Evolutionary conservation across 139 green algal species (phyloP), one percentile per base, ranked within the genome.

Genomic region (Tetradesmus lagerheimii): DNA sequence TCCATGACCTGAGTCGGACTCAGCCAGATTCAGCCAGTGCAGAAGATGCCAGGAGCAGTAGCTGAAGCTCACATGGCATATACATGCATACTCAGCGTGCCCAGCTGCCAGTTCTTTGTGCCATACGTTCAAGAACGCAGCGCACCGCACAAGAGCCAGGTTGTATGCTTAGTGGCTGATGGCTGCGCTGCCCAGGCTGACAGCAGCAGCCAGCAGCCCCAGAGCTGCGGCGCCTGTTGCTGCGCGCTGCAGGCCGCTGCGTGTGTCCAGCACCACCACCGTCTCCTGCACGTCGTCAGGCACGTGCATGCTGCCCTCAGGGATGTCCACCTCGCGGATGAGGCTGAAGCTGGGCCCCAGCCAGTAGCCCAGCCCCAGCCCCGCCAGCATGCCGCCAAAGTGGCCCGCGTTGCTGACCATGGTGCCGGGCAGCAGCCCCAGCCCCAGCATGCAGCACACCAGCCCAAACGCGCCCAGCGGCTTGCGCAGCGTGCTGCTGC

Each of bases 291-390:
- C 83, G 31, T 88, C 64, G 25, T 88, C 83, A n/a, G 64, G 62
- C 62, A 88, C 83, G 6, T n/a, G 31, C 83, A 88, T 88, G 64
- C 83, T 88, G 62, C 83, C 83, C 38, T 80, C 83, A 18, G 83
- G 83, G 23, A 88, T 87, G 35, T 87, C 81, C 29, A 86, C 83
- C 64, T 88, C 83, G 15, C 76, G 64, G 20, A 88, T 41, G 14
- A 88, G 11, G 8, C 38, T 80, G 38, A 88, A 88, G 38, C 71
- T 62, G 11, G 83, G 83, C 8, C 83, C 83, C 83, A 88, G 34
- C 20, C 31, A 64, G 64, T 80, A 88, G 12, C 83, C 83, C 83
- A 88, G 64, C 14, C 37, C 64, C 11, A 80, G 4, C 15, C 83
- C 83, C 27, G 83, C 64, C 41, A 88, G 41, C 83, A 88, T 34